Evolutionary conservation across 2,329 filamentous ascomycete species (phyloP), one percentile per base, ranked within the genome.

Genomic region (Aotearoamyces nothofagi): DNA sequence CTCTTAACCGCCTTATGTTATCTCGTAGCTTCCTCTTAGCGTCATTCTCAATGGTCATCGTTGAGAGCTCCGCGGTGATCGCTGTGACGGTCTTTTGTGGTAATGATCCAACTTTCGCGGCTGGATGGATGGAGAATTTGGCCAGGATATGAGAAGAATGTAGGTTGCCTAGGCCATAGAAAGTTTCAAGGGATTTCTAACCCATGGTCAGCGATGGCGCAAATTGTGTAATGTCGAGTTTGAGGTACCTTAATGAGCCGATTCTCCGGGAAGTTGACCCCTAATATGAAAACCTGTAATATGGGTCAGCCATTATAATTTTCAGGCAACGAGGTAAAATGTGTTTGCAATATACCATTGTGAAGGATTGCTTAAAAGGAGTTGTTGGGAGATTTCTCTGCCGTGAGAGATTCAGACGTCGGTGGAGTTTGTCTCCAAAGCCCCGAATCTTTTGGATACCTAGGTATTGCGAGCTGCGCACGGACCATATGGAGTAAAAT

Each of bases 11-110:
- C 50, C 65, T 65, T 42, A 98, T 92, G 47, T 96, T 90, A 27
- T 93, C 82, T 45, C 77, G 66, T 20, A 94, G 57, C 34, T 81
- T 60, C 49, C 78, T 69, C 46, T 73, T 64, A 39, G 92, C 64
- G 46, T 96, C 86, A 53, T 79, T 92, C 54, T 94, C 90, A 45
- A 96, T 82, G 35, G 79, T 92, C 82, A 98, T 86, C 31, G 74
- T 76, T 10, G 83, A 81, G 22, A 98, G 63, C 47, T 92, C 82
- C 28, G 78, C 78, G 13, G 79, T 90, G 35, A 98, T 63, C 30
- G 79, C 77, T 29, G 82, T 76, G 41, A 93, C 60, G 35, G 83
- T 86, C 51, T 78, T 74, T 34, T 76, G 71, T 24, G 71, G 65
- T 12, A 98, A 58, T 5, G 71, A 65, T 50, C 79, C 80, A 41